Evolutionary conservation across 176 grass and related monocot genomes (phyloP).

Genomic region (Eragrostis curvula): DNA sequence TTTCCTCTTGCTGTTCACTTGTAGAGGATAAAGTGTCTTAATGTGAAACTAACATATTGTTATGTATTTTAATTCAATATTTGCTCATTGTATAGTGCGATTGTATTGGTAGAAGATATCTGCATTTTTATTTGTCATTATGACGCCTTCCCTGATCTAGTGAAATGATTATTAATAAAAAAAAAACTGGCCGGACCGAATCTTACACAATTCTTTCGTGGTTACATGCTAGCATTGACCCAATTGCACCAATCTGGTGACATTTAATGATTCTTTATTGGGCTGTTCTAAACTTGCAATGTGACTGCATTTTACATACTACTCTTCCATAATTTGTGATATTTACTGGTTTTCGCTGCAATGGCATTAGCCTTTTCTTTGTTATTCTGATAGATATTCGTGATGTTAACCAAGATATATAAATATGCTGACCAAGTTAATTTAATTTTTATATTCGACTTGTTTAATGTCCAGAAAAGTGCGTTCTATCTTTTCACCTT

Average conservation of each 20-base stretch:
- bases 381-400: conserved; percentile 8
- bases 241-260: not conserved
- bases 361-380: not conserved
- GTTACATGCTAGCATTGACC: not conserved
- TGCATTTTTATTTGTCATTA: conserved; percentile 2
- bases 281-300: not conserved
- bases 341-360: not conserved
- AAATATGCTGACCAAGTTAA: conserved; percentile 2
- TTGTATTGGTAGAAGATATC: conserved; percentile 13
- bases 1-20: conserved; percentile 14
- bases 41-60: not conserved
- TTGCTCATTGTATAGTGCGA: not conserved
- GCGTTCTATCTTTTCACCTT: conserved; percentile 59
- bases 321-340: conserved; percentile 18
- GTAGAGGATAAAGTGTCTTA: not conserved
- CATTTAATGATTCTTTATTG: conserved; percentile 26
- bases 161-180: conserved; percentile 10
- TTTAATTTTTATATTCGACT: not conserved
- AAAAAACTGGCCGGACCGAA: no score
- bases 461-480: conserved; percentile 65
- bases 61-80: not conserved
- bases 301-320: conserved; percentile 19
- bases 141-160: not conserved
- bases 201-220: not conserved
- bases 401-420: conserved; percentile 24